Base-by-base conservation (phyloP, 208 protist species). In the Acanthamoeba lenticulata region DNA sequence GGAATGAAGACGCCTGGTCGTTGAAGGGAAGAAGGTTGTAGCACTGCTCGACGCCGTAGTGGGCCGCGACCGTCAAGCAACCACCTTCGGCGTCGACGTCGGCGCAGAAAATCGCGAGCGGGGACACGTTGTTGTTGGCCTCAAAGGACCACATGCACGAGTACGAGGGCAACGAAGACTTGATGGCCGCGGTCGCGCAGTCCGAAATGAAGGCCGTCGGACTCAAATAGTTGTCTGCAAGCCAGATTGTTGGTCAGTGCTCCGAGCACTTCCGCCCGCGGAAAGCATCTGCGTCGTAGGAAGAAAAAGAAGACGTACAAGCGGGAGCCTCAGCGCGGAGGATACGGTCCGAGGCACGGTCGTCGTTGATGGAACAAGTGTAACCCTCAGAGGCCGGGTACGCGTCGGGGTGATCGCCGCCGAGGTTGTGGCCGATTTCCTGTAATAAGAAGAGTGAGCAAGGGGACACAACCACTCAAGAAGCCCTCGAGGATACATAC, bases 181-280 rank as follows among this genome's bases (percentile, higher is more conserved):
- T 55, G 77, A 88, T 88, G 40, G 24, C 24, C 19, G 6, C 4
- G 4, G 77, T 52, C 17, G 77, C 77, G 77, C 77, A 88, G 34
- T 88, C 77, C 19, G 77, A 88, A 5, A 88, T 88, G 77, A 88
- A 88, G 5, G 77, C 77, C 17, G 77, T 88, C 45, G 77, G 77
- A 38, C 77, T 88, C 34, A 88, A 29, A 38, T 52, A 88, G 45
- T 88, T 88, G 34, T 88, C 77, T 88, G n/a, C n/a, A n/a, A n/a
- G n/a, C n/a, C n/a, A n/a, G n/a, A n/a, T n/a, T n/a, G n/a, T n/a
- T n/a, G n/a, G n/a, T n/a, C n/a, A 36, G 6, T 36, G 62, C 17
- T 40, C 21, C 19, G n/a, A n/a, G n/a, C n/a, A n/a, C n/a, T n/a
- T n/a, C n/a, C n/a, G n/a, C n/a, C n/a, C n/a, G n/a, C n/a, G n/a